Conservation (phyloP, 2,329 filamentous ascomycete species). For the Claviceps sp. region DNA sequence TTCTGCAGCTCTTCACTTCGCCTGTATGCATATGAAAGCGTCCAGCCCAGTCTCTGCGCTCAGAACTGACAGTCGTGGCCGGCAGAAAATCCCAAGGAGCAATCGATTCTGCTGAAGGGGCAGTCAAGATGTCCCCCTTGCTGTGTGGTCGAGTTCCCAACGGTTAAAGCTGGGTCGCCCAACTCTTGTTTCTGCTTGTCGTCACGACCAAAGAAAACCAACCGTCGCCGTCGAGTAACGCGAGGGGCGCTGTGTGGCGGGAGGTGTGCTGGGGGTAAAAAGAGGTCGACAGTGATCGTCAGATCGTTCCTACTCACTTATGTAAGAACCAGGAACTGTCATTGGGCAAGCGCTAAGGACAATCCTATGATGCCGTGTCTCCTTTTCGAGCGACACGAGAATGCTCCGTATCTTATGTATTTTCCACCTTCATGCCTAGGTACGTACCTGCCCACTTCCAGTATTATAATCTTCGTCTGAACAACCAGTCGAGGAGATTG, state of each 20-base stretch:
- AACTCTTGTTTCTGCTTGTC: background rate
- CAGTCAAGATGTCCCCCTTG: background rate
- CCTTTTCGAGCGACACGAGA: background rate
- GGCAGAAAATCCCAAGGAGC: background rate
- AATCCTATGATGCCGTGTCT: background rate
- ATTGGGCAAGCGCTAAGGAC: background rate
- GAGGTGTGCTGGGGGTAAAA: background rate
- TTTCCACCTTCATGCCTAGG: background rate
- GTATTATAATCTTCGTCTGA: no score
- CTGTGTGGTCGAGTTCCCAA: background rate
- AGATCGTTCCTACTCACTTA: background rate
- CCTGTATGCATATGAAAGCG: conserved; percentile 3
- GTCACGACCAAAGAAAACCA: background rate
- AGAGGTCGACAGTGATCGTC: background rate
- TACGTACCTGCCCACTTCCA: background rate
- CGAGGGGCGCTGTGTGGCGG: background rate
- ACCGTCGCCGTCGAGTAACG: background rate
- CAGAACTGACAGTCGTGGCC: background rate
- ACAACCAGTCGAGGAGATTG: no score
- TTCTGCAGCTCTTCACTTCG: background rate
- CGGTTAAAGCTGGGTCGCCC: background rate
- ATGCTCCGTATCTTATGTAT: background rate
- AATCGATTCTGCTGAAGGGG: background rate
- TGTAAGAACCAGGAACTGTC: background rate
- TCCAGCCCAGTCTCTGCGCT: background rate